Evolutionary conservation across 306 rosid genomes (phyloP).

Genomic region (Biancaea sappan): DNA sequence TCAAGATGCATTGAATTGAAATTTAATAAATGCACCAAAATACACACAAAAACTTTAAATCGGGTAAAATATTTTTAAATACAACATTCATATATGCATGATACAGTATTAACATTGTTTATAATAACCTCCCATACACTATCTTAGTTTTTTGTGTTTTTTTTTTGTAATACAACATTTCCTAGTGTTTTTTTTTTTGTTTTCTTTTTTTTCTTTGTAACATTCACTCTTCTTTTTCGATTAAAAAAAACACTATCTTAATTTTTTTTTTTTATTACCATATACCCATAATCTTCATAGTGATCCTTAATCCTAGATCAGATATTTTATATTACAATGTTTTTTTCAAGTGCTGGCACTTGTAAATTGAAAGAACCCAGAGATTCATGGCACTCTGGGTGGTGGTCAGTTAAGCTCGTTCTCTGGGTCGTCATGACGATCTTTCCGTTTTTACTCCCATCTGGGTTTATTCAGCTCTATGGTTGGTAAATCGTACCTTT

Average conservation of each 20-base stretch:
- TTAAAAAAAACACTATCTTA: too few relatives aligned
- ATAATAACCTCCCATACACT: background rate
- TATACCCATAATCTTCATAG: background rate
- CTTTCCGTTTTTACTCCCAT: conserved; percentile 85
- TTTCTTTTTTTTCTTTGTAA: too few relatives aligned
- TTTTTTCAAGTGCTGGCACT: conserved; percentile 79
- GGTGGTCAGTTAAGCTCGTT: conserved; percentile 94
- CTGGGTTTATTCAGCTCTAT: conserved; percentile 71
- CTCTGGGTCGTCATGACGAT: conserved; percentile 61
- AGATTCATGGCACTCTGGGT: conserved; percentile 94
- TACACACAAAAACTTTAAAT: background rate
- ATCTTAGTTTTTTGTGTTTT: too few relatives aligned
- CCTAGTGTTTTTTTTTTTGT: too few relatives aligned
- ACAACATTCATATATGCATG: background rate
- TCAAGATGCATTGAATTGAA: background rate
- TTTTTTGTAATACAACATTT: too few relatives aligned
- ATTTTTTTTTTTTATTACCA: background rate
- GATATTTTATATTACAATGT: conserved; percentile 80
- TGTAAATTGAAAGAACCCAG: conserved; percentile 62
- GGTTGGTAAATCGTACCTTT: conserved; percentile 58
- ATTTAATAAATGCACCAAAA: background rate
- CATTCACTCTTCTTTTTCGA: too few relatives aligned
- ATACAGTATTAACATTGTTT: background rate
- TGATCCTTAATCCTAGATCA: conserved; percentile 65
- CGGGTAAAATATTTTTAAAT: background rate